Percentiles rank a stretch among this genome's conserved stretches.
Conservation (phyloP, 306 rosid genomes). For the Spatholobus suberectus region DNA sequence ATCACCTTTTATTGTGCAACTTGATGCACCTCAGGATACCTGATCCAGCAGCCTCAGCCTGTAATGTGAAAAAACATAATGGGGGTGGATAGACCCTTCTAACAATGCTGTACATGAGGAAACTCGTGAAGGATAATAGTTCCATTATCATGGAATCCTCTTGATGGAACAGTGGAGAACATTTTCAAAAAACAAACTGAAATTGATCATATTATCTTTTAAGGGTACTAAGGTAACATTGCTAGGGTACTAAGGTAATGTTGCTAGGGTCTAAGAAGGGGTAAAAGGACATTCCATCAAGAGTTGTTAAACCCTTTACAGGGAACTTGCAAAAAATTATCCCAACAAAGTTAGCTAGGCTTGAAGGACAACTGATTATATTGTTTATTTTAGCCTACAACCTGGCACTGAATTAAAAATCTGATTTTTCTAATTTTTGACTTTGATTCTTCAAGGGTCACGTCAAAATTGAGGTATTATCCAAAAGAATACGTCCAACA, state of each 20-base stretch:
- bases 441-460: conserved; percentile 61
- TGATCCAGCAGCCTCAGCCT: too few species aligned
- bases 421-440: conserved; percentile 31
- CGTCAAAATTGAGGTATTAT: conserved; percentile 74
- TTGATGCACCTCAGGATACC: background rate
- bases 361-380: background rate
- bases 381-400: conserved; percentile 24
- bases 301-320: conserved; percentile 5
- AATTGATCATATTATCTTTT: background rate
- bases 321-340: background rate
- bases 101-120: too few species aligned
- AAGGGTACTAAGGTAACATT: background rate
- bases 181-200: too few species aligned
- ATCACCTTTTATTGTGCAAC: background rate
- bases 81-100: too few species aligned
- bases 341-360: background rate
- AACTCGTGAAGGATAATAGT: too few species aligned
- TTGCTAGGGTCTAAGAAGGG: background rate
- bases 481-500: conserved; percentile 80
- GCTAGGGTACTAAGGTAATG: background rate
- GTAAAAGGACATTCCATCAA: background rate
- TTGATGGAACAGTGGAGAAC: too few species aligned
- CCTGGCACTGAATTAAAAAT: conserved; percentile 2
- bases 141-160: too few species aligned
- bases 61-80: too few species aligned